Conservation (phyloP, 1,284 basidiomycete species). For the Ustilago xerochloae region DNA sequence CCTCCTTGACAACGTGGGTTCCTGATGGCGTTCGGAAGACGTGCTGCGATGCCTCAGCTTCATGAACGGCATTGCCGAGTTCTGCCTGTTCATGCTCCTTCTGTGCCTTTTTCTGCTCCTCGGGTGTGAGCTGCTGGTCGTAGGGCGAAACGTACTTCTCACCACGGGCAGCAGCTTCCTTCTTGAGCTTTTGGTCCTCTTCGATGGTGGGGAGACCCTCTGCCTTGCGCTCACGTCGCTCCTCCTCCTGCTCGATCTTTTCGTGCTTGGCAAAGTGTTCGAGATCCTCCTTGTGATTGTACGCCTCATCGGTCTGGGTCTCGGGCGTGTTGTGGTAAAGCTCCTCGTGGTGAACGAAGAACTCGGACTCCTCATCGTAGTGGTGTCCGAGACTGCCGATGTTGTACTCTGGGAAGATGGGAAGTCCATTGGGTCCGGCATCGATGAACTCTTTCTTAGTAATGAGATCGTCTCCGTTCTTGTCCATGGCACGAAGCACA, state of each 20-base stretch:
- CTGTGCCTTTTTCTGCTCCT: conserved; percentile 54
- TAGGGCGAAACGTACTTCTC: conserved; percentile 62
- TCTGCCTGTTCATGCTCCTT: conserved; percentile 51
- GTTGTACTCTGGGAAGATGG: conserved; percentile 75
- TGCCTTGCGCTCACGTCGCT: conserved; percentile 81
- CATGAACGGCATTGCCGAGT: conserved; percentile 57
- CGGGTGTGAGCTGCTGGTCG: conserved; percentile 58
- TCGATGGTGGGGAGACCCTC: conserved; percentile 76
- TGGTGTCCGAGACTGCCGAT: conserved; percentile 85
- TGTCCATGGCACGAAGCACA: conserved; percentile 82
- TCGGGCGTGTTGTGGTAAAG: conserved; percentile 93
- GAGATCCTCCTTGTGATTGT: conserved; percentile 80
- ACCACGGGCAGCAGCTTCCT: conserved; percentile 56
- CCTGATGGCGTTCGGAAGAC: conserved; percentile 65
- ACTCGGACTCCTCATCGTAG: conserved; percentile 72
- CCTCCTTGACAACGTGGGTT: conserved; percentile 59
- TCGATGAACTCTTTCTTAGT: conserved; percentile 82
- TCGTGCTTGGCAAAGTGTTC: conserved; percentile 91
- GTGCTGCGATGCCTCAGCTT: conserved; percentile 62
- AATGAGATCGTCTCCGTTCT: conserved; percentile 81
- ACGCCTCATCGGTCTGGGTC: conserved; percentile 94
- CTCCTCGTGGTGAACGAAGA: conserved; percentile 73
- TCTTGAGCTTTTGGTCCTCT: conserved; percentile 57
- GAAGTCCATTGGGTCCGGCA: conserved; percentile 80
- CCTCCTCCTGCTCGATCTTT: conserved; percentile 85